Base-by-base conservation (phyloP, 208 protist genomes). In the Leishmania braziliensis region DNA sequence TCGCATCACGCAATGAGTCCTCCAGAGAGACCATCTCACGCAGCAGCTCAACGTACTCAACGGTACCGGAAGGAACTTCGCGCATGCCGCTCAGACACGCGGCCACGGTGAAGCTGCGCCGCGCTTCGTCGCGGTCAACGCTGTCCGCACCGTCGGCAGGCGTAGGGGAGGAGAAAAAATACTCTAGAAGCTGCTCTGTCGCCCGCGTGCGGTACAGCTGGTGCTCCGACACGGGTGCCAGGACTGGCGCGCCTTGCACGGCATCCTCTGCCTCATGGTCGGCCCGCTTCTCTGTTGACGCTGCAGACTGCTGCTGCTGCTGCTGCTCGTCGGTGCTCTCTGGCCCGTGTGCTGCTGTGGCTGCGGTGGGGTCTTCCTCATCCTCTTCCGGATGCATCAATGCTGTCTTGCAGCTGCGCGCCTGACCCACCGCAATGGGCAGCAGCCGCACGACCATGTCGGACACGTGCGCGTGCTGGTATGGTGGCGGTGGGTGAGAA, bases 31-130 rank as follows among this genome's bases (percentile, higher is more conserved):
- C 9, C 9, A 86, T 66, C 1, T 48, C 72, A 5, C 56, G 71
- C 53, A 86, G 78, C 33, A 86, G 48, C 23, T 69, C 72, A 12
- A 33, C 54, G 74, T 86, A 86, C 66, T 86, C 82, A 39, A 77
- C 78, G 9, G 78, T 77, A 68, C 77, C 72, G 8, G 78, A 54
- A 3, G 78, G 23, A 5, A 86, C 74, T 53, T 82, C 77, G 36
- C 82, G 82, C 29, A 86, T 51, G 6, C 82, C 82, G 33, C 74
- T 82, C 6, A 86, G 78, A 36, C 82, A 86, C 10, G 63, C 36
- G n/a, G 65, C 78, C 8, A 86, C 74, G n/a, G 80, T 71, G 14
- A 69, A 77, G 54, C 80, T 58, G 9, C 68, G 82, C 56, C 63
- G 53, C 26, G 73, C 82, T 16, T 82, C 78, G 36, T 69, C 74